These are phyloP conservation scores for Euclidium syriacum DNA, from an alignment of 345 rosid genomes.

Conservation along the genomic window DNA sequence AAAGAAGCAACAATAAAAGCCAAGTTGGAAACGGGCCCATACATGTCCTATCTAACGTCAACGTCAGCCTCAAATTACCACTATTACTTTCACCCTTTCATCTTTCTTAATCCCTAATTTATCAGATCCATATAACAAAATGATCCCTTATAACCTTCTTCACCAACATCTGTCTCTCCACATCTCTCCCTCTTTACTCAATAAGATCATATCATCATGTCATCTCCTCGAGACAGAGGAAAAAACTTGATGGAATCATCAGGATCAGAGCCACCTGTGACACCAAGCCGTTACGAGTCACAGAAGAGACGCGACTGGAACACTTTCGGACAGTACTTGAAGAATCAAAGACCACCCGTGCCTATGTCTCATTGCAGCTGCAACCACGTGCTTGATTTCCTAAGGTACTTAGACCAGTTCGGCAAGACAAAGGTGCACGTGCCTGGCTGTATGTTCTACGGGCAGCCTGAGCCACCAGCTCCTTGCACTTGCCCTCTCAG, in stretches of 20 bases:
- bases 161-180: background rate
- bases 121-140: slow-evolving; percentile 23
- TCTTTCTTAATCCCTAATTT: slow-evolving; percentile 15
- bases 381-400: slow-evolving; percentile 66
- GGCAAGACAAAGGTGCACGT: slow-evolving; percentile 83
- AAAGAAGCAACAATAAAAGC: slow-evolving; percentile 2
- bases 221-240: slow-evolving; percentile 34
- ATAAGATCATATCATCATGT: slow-evolving; percentile 16
- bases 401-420: slow-evolving; percentile 70
- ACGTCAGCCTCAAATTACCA: slow-evolving; percentile 20
- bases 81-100: slow-evolving; percentile 30
- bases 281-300: slow-evolving; percentile 73
- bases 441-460: slow-evolving; percentile 73
- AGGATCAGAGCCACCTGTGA: slow-evolving; percentile 30
- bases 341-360: slow-evolving; percentile 65
- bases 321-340: slow-evolving; percentile 70
- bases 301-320: slow-evolving; percentile 84
- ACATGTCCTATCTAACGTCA: slow-evolving; percentile 30
- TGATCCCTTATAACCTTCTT: slow-evolving; percentile 14
- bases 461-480: slow-evolving; percentile 89
- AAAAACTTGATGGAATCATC: slow-evolving; percentile 33
- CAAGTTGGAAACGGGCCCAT: slow-evolving; percentile 20
- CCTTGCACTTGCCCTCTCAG: slow-evolving; percentile 82
- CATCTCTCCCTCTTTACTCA: slow-evolving; percentile 5
- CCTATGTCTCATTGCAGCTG: slow-evolving; percentile 56